Evolutionary conservation across 192 early-diverging fungal species (phyloP), one percentile per base, ranked within the genome.

Genomic region (Coemansia sp.): DNA sequence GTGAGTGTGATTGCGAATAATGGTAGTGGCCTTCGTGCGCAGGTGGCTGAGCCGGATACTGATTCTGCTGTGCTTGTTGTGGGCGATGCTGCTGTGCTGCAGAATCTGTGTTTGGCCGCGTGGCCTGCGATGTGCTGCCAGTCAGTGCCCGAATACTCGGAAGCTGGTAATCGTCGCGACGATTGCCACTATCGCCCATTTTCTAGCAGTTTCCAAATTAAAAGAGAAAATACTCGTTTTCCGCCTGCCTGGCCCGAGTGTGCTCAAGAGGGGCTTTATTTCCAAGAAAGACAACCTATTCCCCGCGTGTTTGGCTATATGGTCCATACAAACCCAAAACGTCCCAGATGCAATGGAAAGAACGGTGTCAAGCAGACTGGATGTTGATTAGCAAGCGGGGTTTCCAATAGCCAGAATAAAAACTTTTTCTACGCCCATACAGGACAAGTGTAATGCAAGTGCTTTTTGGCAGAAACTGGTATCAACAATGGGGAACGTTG

Each of bases 101-200:
- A n/a, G 41, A 43, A 43, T 43, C 41, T 15, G 41, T 59, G 62
- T 29, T 51, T 19, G 32, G 55, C 7, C 48, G 41, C 9, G 62
- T 6, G 12, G 64, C 24, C 51, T 38, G 51, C 25, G 59, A 48
- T 3, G 66, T 61, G 14, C 59, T 50, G 25, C 50, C 63, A 19
- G 76, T 79, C 64, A 79, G 56, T 35, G 70, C 21, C 59, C 60
- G 55, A 32, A 79, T 79, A 35, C 76, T 66, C 17, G 76, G 76
- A 47, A 79, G 76, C 52, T 72, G 52, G 57, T 67, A 76, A 38
- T 59, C 66, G 45, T 55, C 60, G 52, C 61, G 60, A 39, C 64
- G 38, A 22, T 51, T 59, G 21, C 59, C 56, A 54, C 63, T 69
- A 41, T 68, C 76, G 8, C 56, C 54, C 76, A 79, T 76, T 56